Percentiles rank a stretch among this genome's conserved stretches.
Conservation (phyloP, 495 filamentous ascomycete genomes). For the Hapsidospora chrysogenum region DNA sequence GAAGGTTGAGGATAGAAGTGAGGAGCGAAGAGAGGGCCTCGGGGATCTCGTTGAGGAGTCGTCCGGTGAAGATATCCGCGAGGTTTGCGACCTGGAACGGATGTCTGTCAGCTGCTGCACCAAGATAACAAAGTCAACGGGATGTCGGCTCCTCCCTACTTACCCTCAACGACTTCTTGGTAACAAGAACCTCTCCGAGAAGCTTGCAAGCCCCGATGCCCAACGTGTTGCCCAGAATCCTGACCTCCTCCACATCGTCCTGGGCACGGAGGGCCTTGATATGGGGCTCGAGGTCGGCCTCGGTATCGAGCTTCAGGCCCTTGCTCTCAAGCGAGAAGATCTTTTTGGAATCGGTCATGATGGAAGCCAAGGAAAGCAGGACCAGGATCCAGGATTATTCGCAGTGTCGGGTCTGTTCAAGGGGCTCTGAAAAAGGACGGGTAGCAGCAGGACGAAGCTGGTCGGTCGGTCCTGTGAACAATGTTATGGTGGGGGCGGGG, state of each 20-base stretch:
- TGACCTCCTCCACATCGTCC: constrained; percentile 66
- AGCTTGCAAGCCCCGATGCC: constrained; percentile 75
- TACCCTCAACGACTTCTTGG: constrained; percentile 65
- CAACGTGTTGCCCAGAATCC: constrained; percentile 75
- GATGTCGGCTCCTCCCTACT: constrained; percentile 5
- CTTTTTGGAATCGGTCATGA: constrained; percentile 36
- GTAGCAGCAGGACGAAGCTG: background rate
- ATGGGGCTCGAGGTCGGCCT: constrained; percentile 72
- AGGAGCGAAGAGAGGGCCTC: constrained; percentile 73
- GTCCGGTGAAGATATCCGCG: constrained; percentile 93
- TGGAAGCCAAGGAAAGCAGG: constrained; percentile 7
- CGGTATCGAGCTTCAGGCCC: constrained; percentile 77
- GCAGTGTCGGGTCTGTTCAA: no score
- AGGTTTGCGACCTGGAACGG: constrained; percentile 56
- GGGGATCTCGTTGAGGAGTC: constrained; percentile 86
- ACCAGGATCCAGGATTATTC: no score
- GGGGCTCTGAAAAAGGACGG: background rate
- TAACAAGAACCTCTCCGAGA: constrained; percentile 60
- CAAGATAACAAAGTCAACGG: background rate
- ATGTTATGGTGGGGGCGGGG: background rate
- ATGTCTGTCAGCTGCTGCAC: constrained; percentile 10
- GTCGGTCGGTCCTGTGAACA: background rate
- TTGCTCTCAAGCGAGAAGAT: constrained; percentile 83
- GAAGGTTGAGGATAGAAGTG: constrained; percentile 65
- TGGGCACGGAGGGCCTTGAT: constrained; percentile 54